Evolutionary conservation across 352 stramenopile species (phyloP).

Genomic region (Phytophthora niederhauseri): DNA sequence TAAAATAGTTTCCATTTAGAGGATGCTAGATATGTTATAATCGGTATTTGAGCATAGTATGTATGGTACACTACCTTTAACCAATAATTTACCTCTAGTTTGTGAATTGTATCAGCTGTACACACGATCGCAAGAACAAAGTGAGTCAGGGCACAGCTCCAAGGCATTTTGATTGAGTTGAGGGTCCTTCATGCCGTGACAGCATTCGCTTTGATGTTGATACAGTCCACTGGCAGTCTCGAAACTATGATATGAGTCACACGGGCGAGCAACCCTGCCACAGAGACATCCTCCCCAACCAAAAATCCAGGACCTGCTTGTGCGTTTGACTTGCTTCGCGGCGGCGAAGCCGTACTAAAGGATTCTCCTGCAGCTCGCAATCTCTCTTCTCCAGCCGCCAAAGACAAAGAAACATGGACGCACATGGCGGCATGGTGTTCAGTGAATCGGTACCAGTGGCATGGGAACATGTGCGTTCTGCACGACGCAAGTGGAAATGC

Average conservation of each 20-base stretch:
- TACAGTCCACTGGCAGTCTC: background rate
- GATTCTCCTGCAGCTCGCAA: no score
- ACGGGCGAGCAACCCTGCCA: background rate
- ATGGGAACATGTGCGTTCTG: no score
- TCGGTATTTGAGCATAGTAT: no score
- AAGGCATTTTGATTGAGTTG: background rate
- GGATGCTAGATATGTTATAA: background rate
- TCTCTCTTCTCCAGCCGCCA: no score
- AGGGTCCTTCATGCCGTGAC: background rate
- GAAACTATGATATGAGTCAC: constrained; percentile 8
- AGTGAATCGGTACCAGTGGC: no score
- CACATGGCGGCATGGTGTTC: no score
- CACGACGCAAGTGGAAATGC: no score
- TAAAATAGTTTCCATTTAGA: background rate
- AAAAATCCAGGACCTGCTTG: background rate
- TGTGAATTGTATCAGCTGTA: no score
- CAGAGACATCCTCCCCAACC: constrained; percentile 1
- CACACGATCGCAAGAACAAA: background rate
- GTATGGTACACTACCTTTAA: background rate
- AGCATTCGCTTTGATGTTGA: background rate
- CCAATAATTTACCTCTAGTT: background rate
- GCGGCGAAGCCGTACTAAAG: no score
- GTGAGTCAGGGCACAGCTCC: background rate
- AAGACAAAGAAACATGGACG: no score
- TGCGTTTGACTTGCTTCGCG: background rate